Conservation (phyloP, 2,329 filamentous ascomycete genomes). For the Pyrenophora tritici-repentis region DNA sequence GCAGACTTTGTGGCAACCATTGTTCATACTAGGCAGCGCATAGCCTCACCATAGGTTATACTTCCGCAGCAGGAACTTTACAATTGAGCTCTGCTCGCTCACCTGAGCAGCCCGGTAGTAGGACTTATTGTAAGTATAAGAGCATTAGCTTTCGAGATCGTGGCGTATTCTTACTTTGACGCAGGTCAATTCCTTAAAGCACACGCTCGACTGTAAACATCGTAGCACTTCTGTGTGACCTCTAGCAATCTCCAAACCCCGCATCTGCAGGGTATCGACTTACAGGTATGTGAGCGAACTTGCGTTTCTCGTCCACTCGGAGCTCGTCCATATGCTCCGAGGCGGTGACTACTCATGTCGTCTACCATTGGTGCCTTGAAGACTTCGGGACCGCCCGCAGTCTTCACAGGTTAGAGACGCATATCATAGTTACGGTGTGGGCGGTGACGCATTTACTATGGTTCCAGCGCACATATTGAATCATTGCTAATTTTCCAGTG, state of each 20-base stretch:
- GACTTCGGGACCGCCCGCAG: not conserved
- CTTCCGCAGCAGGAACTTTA: not conserved
- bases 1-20: not conserved
- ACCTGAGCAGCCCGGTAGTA: not conserved
- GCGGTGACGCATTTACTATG: conserved; percentile 3
- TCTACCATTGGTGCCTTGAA: conserved; percentile 8
- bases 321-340: not conserved
- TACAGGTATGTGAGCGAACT: conserved; percentile 18
- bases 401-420: conserved; percentile 5
- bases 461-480: conserved; percentile 1
- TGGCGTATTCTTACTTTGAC: not conserved
- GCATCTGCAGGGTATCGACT: not conserved
- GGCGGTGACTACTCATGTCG: conserved; percentile 17
- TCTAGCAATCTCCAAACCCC: not conserved
- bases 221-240: not conserved
- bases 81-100: not conserved
- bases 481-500: conserved; percentile 3
- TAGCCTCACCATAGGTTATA: not conserved
- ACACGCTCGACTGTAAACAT: not conserved
- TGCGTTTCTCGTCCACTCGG: conserved; percentile 1
- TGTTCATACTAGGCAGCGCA: conserved; percentile 15
- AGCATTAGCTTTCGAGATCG: not conserved
- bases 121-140: not conserved
- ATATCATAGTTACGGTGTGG: not conserved
- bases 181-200: not conserved